A percentile compares a stretch with the other conserved stretches of the same genome.
These are phyloP conservation scores for Teunomyces lycoperdinae DNA, from an alignment of 805 yeast species.

Conservation along the genomic window DNA sequence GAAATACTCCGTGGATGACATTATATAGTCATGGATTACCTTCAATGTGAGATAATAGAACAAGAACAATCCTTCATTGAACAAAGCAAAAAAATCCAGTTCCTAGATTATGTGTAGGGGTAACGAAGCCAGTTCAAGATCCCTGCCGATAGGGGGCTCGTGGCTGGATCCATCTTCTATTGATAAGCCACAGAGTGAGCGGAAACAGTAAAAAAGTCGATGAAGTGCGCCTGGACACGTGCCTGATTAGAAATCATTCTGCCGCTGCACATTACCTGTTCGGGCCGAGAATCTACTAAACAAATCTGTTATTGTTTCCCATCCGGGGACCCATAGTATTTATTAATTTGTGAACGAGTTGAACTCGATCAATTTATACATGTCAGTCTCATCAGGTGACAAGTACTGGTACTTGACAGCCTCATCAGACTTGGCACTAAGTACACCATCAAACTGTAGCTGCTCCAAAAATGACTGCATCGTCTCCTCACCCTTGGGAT, in stretches of 20 bases:
- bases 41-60: too few species aligned
- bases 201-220: not conserved
- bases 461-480: not conserved
- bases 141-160: too few species aligned
- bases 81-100: too few species aligned
- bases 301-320: too few species aligned
- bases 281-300: too few species aligned
- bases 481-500: constrained; percentile 4
- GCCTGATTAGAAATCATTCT: not conserved
- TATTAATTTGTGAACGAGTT: constrained; percentile 26
- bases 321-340: not conserved
- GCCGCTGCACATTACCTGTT: not conserved
- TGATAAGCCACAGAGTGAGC: not conserved
- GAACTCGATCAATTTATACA: constrained; percentile 26
- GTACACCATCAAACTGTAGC: constrained; percentile 1
- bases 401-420: constrained; percentile 8
- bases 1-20: not conserved
- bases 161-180: not conserved
- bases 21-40: not conserved
- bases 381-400: constrained; percentile 8
- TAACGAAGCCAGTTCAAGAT: not conserved
- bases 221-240: not conserved
- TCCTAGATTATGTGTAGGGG: not conserved
- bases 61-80: too few species aligned
- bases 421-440: not conserved